Percentiles rank a stretch among this genome's conserved stretches.
These are phyloP conservation scores for Pythium myriotylum DNA, from an alignment of 352 stramenopile species.

Conservation along the genomic window DNA sequence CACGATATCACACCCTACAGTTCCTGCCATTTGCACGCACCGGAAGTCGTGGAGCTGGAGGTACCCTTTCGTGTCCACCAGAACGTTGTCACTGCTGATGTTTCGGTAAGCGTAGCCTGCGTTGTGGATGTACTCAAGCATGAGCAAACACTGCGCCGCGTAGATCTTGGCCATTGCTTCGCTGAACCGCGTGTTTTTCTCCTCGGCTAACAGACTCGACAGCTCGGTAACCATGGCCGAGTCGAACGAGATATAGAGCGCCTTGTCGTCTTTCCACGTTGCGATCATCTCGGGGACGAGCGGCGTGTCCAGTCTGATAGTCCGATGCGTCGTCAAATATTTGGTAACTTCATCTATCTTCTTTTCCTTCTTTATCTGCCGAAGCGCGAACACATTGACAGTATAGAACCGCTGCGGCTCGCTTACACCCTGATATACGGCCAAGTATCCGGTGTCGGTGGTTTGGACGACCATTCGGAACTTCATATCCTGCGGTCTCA, in stretches of 20 bases:
- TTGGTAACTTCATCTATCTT: constrained; percentile 72
- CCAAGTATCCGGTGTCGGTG: constrained; percentile 77
- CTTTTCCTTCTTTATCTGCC: constrained; percentile 66
- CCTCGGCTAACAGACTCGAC: constrained; percentile 57
- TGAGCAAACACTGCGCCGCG: constrained; percentile 72
- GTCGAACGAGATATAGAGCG: constrained; percentile 82
- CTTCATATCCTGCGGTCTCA: constrained; percentile 61
- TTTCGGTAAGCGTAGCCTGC: constrained; percentile 81
- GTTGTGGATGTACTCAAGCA: constrained; percentile 86
- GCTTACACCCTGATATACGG: constrained; percentile 65
- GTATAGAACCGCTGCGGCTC: constrained; percentile 72
- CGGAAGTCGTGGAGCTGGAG: constrained; percentile 86
- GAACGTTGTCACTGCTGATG: constrained; percentile 85
- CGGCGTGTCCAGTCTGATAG: constrained; percentile 68
- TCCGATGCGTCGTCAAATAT: constrained; percentile 70
- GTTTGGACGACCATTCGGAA: constrained; percentile 75
- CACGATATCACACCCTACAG: background rate
- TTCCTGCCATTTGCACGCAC: constrained; percentile 22
- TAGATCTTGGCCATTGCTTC: constrained; percentile 62
- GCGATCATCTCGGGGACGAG: constrained; percentile 73
- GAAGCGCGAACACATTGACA: constrained; percentile 78
- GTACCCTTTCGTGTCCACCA: constrained; percentile 80
- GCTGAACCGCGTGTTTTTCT: constrained; percentile 55
- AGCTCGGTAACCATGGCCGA: constrained; percentile 70
- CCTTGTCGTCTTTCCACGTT: constrained; percentile 80